Evolutionary conservation across 306 rosid genomes (phyloP).

Genomic region (Purshia tridentata): DNA sequence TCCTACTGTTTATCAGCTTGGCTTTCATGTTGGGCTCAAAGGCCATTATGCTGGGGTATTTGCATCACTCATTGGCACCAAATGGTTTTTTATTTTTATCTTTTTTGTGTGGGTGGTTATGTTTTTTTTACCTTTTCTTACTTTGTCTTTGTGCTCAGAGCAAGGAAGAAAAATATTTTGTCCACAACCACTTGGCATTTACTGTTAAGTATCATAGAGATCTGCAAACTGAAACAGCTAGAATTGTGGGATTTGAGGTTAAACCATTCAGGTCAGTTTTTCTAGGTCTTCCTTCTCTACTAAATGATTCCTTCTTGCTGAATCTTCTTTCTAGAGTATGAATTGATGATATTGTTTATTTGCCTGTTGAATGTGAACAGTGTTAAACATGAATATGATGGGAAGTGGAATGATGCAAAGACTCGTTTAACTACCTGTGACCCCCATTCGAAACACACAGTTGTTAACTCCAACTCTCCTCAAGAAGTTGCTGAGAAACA

Average conservation of each 20-base stretch:
- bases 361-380: slow-evolving; percentile 45
- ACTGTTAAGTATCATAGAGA: slow-evolving; percentile 86
- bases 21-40: slow-evolving; percentile 83
- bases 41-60: slow-evolving; percentile 78
- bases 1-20: slow-evolving; percentile 81
- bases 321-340: slow-evolving; percentile 22
- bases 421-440: slow-evolving; percentile 88
- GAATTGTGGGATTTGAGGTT: slow-evolving; percentile 98
- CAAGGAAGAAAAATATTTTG: slow-evolving; percentile 77
- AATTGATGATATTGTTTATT: slow-evolving; percentile 22
- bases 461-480: slow-evolving; percentile 74
- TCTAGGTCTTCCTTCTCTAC: background rate
- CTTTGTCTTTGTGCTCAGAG: slow-evolving; percentile 49
- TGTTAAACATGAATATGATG: slow-evolving; percentile 82
- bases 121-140: slow-evolving; percentile 28
- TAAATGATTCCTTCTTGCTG: background rate
- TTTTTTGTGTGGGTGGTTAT: slow-evolving; percentile 19
- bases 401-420: slow-evolving; percentile 63
- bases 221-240: slow-evolving; percentile 65
- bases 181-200: slow-evolving; percentile 92
- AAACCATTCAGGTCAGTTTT: slow-evolving; percentile 71
- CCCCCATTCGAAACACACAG: slow-evolving; percentile 82
- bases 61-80: slow-evolving; percentile 22
- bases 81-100: background rate
- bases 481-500: slow-evolving; percentile 92